Evolutionary conservation across 208 protist genomes (phyloP).

Genomic region (Leishmania guyanensis): DNA sequence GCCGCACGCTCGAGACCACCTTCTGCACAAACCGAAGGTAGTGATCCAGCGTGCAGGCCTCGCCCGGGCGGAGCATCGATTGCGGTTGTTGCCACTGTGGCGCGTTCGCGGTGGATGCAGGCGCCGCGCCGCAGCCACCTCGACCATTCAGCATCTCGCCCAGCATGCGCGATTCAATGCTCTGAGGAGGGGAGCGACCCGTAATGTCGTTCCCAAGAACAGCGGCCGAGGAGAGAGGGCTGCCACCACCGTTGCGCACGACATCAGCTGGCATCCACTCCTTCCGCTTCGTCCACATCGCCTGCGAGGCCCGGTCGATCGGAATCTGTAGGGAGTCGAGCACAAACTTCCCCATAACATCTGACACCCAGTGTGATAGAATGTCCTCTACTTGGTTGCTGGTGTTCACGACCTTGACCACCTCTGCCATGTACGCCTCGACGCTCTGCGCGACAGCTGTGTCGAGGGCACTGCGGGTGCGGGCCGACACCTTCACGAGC

Average conservation of each 20-base stretch:
- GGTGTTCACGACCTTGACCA: conserved; percentile 62
- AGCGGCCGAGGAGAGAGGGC: neutral
- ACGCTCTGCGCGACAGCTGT: conserved; percentile 79
- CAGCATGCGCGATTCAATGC: conserved; percentile 24
- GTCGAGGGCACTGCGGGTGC: conserved; percentile 75
- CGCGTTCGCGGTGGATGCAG: conserved; percentile 16
- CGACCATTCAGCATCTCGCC: conserved; percentile 21
- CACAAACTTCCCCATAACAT: conserved; percentile 79
- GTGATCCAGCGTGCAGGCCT: conserved; percentile 82
- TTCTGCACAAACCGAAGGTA: conserved; percentile 71
- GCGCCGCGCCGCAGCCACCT: neutral
- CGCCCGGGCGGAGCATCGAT: conserved; percentile 45
- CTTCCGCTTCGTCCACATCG: conserved; percentile 36
- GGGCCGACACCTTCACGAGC: conserved; percentile 73
- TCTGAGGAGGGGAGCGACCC: conserved; percentile 12
- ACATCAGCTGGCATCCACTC: conserved; percentile 32
- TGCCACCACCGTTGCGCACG: conserved; percentile 11
- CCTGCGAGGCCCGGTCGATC: conserved; percentile 54
- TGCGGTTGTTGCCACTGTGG: conserved; percentile 2
- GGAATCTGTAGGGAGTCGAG: conserved; percentile 68
- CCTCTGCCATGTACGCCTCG: conserved; percentile 66
- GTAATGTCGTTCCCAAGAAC: conserved; percentile 14
- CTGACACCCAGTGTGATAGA: conserved; percentile 58
- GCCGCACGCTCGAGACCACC: conserved; percentile 64
- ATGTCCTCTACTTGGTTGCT: conserved; percentile 43